Evolutionary conservation across 2,329 filamentous ascomycete genomes (phyloP).

Genomic region (Aspergillus pseudotamarii): DNA sequence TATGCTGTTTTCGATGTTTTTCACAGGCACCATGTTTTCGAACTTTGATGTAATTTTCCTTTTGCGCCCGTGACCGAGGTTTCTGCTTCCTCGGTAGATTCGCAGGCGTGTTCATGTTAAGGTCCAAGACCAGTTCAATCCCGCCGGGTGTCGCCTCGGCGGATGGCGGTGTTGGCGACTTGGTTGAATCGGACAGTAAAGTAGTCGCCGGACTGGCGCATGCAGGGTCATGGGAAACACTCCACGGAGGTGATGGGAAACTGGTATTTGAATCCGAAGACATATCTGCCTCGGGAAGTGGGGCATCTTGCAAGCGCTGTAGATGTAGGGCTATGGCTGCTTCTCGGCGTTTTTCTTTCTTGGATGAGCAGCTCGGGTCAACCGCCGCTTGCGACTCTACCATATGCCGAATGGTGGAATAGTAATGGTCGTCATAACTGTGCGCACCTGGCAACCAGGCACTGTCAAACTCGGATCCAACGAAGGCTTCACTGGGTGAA

Average conservation of each 20-base stretch:
- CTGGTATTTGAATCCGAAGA: conserved; percentile 33
- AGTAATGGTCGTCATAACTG: conserved; percentile 15
- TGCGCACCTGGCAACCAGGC: conserved; percentile 19
- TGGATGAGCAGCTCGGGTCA: conserved; percentile 36
- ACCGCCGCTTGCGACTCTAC: conserved; percentile 42
- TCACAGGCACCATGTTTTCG: conserved; percentile 47
- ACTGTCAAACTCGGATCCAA: conserved; percentile 8
- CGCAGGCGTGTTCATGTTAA: conserved; percentile 48
- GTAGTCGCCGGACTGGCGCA: conserved; percentile 26
- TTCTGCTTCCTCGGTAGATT: conserved; percentile 47
- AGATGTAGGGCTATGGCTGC: conserved; percentile 45
- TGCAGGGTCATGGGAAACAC: conserved; percentile 27
- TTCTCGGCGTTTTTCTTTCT: conserved; percentile 46
- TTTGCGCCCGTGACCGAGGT: conserved; percentile 44
- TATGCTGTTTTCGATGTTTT: conserved; percentile 48
- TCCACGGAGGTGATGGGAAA: conserved; percentile 34
- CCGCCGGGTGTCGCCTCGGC: conserved; percentile 24
- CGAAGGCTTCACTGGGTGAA: conserved; percentile 7
- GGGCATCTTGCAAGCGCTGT: conserved; percentile 39
- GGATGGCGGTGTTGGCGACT: conserved; percentile 20
- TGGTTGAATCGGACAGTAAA: conserved; percentile 17
- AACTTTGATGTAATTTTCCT: conserved; percentile 47
- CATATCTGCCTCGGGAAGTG: conserved; percentile 29
- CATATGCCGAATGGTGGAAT: conserved; percentile 31
- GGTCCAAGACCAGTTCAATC: conserved; percentile 44